phyloP scores from a whole-genome alignment of 1,139 yeast species.

The Saccharomycopsis hybrid region DNA sequence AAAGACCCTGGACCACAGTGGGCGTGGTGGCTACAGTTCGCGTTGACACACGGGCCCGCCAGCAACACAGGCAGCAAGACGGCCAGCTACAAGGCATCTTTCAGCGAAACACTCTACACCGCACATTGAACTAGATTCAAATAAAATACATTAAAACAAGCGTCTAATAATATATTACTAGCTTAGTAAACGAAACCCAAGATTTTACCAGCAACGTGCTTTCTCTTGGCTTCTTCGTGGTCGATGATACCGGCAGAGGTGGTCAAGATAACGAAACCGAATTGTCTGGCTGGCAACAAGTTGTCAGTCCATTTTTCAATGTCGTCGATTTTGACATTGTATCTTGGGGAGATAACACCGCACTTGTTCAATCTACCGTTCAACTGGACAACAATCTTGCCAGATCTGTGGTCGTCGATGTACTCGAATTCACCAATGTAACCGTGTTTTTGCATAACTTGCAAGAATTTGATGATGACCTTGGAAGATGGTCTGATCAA shows the following conservation, averaged over 20 bases:
- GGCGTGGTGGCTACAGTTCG: too few relatives aligned
- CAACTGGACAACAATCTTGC: constrained; percentile 92
- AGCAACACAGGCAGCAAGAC: too few relatives aligned
- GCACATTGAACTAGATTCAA: too few relatives aligned
- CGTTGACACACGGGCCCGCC: too few relatives aligned
- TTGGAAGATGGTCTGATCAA: constrained; percentile 98
- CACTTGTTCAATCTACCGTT: constrained; percentile 98
- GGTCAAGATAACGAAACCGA: constrained; percentile 94
- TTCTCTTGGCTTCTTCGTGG: constrained; percentile 99
- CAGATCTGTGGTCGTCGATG: constrained; percentile 99
- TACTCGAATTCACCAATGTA: constrained; percentile 99
- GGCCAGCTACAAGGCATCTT: too few relatives aligned
- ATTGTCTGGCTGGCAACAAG: constrained; percentile 97
- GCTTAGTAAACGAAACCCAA: constrained; percentile 87
- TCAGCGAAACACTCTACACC: too few relatives aligned
- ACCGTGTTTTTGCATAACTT: constrained; percentile 98
- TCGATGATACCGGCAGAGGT: constrained; percentile 99
- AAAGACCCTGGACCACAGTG: too few relatives aligned
- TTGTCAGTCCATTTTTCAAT: constrained; percentile 98
- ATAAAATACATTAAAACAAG: constrained; percentile 16
- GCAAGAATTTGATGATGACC: constrained; percentile 93
- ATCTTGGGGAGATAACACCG: constrained; percentile 98
- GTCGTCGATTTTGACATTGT: constrained; percentile 88
- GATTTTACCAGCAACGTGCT: constrained; percentile 98
- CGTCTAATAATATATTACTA: not conserved